Percentiles rank a stretch among this genome's conserved stretches.
Evolutionary conservation across 2,329 filamentous ascomycete species (phyloP).

Genomic region (Ceratocystis variospora): DNA sequence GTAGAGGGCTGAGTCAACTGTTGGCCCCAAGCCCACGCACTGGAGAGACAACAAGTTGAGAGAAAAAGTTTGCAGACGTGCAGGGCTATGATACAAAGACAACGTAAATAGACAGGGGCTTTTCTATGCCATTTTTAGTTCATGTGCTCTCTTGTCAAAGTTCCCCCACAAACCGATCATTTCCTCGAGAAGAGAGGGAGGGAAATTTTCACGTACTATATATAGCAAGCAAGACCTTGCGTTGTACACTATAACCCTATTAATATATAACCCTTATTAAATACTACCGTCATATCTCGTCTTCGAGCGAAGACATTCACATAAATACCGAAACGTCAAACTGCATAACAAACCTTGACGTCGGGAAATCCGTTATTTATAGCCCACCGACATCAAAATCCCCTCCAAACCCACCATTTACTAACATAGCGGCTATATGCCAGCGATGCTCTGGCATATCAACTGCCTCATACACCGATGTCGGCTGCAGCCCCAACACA

Average conservation of each 20-base stretch:
- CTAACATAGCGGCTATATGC: slow-evolving; percentile 49
- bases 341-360: not conserved
- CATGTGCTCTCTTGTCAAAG: not conserved
- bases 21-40: not conserved
- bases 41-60: slow-evolving; percentile 5
- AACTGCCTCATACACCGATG: slow-evolving; percentile 33
- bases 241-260: not conserved
- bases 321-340: not conserved
- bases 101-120: not conserved
- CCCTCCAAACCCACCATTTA: slow-evolving; percentile 52
- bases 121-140: not conserved
- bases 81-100: not conserved
- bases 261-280: not conserved
- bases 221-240: not conserved
- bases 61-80: not conserved
- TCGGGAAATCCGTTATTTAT: slow-evolving; percentile 21
- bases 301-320: not conserved
- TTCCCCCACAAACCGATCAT: not conserved
- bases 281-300: not conserved
- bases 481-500: slow-evolving; percentile 39
- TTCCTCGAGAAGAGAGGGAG: not conserved
- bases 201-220: not conserved
- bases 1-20: not conserved
- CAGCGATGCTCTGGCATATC: slow-evolving; percentile 48
- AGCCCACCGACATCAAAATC: slow-evolving; percentile 40